Percentiles rank a stretch among this genome's conserved stretches.
Conservation (phyloP, 768 basidiomycete genomes). For the Russula lepida region DNA sequence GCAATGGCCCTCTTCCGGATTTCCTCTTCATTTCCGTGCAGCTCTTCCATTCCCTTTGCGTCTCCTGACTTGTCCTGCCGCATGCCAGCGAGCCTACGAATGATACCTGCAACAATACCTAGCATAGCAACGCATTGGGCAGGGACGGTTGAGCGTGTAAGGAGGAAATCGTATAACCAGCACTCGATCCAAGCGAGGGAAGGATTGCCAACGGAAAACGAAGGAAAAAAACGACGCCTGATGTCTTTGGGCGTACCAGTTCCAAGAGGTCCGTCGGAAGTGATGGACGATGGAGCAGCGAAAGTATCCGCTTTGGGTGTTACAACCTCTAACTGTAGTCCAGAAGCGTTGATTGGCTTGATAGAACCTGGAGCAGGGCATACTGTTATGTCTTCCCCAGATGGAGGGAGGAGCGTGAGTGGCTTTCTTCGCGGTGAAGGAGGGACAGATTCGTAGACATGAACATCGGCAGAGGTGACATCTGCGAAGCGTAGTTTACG, state of each 20-base stretch:
- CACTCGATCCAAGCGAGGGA: slow-evolving; percentile 77
- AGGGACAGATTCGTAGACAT: slow-evolving; percentile 78
- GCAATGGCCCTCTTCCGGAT: slow-evolving; percentile 57
- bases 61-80: slow-evolving; percentile 25
- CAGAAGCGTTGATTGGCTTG: background rate
- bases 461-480: slow-evolving; percentile 60
- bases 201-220: slow-evolving; percentile 57
- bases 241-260: slow-evolving; percentile 81
- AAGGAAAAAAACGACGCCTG: slow-evolving; percentile 74
- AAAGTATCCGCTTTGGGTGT: background rate
- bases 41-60: slow-evolving; percentile 29
- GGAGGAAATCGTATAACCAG: slow-evolving; percentile 87
- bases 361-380: slow-evolving; percentile 7
- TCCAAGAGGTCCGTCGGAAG: slow-evolving; percentile 33
- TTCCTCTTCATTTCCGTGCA: slow-evolving; percentile 32
- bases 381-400: slow-evolving; percentile 30
- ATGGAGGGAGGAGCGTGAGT: slow-evolving; percentile 50
- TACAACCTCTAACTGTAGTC: background rate
- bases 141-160: slow-evolving; percentile 72
- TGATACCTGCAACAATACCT: slow-evolving; percentile 55
- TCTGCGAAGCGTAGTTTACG: slow-evolving; percentile 69
- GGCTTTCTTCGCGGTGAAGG: slow-evolving; percentile 55
- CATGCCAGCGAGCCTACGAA: slow-evolving; percentile 28
- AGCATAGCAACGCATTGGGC: slow-evolving; percentile 82
- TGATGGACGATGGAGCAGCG: background rate